Percentiles rank a stretch among this genome's conserved stretches.
These are phyloP conservation scores for Sugiyamaella boreocaroliniensis DNA, from an alignment of 805 yeast species.

Conservation along the genomic window DNA sequence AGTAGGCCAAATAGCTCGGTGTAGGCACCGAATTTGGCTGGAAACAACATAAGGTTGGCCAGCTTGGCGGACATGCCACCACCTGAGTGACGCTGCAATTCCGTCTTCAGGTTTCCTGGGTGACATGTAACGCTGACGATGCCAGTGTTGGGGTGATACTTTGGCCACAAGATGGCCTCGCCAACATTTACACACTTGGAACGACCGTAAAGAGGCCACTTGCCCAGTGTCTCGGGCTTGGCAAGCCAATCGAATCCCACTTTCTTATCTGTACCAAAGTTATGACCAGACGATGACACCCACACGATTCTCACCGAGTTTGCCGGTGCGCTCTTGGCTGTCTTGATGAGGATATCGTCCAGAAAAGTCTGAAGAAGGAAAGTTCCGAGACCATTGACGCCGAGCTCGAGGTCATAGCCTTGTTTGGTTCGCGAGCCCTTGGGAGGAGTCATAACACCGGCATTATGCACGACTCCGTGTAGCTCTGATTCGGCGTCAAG, in stretches of 20 bases:
- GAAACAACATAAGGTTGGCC: slow-evolving; percentile 11
- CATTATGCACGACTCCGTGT: slow-evolving; percentile 38
- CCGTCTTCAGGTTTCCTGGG: slow-evolving; percentile 37
- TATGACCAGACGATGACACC: slow-evolving; percentile 38
- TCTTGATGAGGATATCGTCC: slow-evolving; percentile 33
- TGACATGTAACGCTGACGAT: slow-evolving; percentile 34
- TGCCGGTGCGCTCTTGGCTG: slow-evolving; percentile 27
- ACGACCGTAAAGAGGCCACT: slow-evolving; percentile 32
- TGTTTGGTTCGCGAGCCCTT: slow-evolving; percentile 35
- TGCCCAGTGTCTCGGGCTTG: slow-evolving; percentile 23
- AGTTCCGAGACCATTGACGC: slow-evolving; percentile 43
- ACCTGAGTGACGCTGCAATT: slow-evolving; percentile 28
- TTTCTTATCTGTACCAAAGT: slow-evolving; percentile 21
- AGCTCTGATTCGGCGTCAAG: slow-evolving; percentile 24
- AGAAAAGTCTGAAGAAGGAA: slow-evolving; percentile 38
- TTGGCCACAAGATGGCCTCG: slow-evolving; percentile 35
- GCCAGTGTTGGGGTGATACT: slow-evolving; percentile 27
- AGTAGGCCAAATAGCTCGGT: slow-evolving; percentile 41
- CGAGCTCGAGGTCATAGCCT: slow-evolving; percentile 42
- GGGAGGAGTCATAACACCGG: slow-evolving; percentile 40
- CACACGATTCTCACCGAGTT: slow-evolving; percentile 39
- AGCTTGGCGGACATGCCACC: slow-evolving; percentile 1
- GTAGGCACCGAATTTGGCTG: slow-evolving; percentile 37
- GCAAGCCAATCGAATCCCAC: slow-evolving; percentile 35
- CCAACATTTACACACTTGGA: slow-evolving; percentile 39